These are phyloP conservation scores for Daedalea quercina DNA, from an alignment of 768 basidiomycete species.

Conservation along the genomic window DNA sequence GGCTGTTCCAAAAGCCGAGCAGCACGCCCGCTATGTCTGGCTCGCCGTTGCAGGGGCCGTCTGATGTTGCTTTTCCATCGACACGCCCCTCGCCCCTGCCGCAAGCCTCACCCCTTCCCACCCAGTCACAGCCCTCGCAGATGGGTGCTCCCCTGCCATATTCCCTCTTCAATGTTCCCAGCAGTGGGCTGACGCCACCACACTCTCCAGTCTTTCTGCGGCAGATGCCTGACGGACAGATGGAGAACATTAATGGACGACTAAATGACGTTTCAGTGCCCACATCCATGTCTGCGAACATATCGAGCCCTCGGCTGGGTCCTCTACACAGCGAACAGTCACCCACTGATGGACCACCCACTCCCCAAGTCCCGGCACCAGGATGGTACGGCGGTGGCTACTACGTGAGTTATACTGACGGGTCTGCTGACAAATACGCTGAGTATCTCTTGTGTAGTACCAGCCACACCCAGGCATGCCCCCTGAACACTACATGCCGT, in stretches of 20 bases:
- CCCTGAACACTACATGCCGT: conserved; percentile 38
- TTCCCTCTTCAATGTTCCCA: conserved; percentile 38
- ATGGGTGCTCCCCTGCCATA: conserved; percentile 36
- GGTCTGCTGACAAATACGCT: conserved; percentile 27
- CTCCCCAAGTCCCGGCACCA: conserved; percentile 29
- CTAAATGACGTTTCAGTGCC: conserved; percentile 23
- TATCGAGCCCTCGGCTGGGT: conserved; percentile 64
- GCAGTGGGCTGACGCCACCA: conserved; percentile 38
- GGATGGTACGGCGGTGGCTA: conserved; percentile 35
- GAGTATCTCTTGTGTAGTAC: conserved; percentile 11
- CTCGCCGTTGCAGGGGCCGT: conserved; percentile 14
- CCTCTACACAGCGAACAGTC: conserved; percentile 46
- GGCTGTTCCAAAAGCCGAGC: conserved; percentile 50
- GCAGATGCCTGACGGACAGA: conserved; percentile 54
- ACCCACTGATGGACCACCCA: conserved; percentile 41
- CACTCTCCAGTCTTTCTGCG: conserved; percentile 65
- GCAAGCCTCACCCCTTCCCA: conserved; percentile 29
- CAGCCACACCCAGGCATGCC: conserved; percentile 28
- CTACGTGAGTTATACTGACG: conserved; percentile 42
- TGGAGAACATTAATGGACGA: conserved; percentile 44
- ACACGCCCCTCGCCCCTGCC: conserved; percentile 46
- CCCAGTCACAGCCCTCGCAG: conserved; percentile 30
- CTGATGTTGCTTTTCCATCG: conserved; percentile 54
- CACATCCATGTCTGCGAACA: conserved; percentile 34
- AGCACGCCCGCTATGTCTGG: conserved; percentile 14